phyloP scores from a whole-genome alignment of 805 yeast species.

The Candida krabiensis region DNA sequence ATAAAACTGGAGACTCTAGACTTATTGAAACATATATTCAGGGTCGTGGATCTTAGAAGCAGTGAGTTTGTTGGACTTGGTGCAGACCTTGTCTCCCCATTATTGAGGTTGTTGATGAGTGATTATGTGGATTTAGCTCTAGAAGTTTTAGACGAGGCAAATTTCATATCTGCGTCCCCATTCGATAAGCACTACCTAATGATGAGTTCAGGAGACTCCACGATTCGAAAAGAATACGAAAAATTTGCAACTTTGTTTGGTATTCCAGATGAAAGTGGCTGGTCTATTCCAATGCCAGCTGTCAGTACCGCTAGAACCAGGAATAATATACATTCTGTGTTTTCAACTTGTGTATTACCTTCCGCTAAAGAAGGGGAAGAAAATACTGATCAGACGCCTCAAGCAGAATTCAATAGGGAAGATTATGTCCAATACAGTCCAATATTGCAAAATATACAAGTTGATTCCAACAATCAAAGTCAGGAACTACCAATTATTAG shows the following conservation, averaged over 20 bases:
- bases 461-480: constrained; percentile 27
- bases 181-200: constrained; percentile 89
- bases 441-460: constrained; percentile 26
- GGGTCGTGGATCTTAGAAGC: constrained; percentile 70
- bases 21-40: constrained; percentile 69
- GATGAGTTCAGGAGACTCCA: constrained; percentile 84
- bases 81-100: constrained; percentile 91
- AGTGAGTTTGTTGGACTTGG: constrained; percentile 88
- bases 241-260: constrained; percentile 90
- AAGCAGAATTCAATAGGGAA: constrained; percentile 53
- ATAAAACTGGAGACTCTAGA: constrained; percentile 79
- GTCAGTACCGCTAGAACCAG: constrained; percentile 85
- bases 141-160: constrained; percentile 85
- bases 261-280: constrained; percentile 91
- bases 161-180: constrained; percentile 82
- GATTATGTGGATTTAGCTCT: constrained; percentile 88
- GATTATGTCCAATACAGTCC: constrained; percentile 44
- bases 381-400: constrained; percentile 27
- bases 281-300: constrained; percentile 97
- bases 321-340: constrained; percentile 93
- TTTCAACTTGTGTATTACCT: constrained; percentile 69
- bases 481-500: constrained; percentile 28
- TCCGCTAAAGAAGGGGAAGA: constrained; percentile 40
- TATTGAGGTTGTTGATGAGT: constrained; percentile 73
- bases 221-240: constrained; percentile 77